phyloP scores from a whole-genome alignment of 2,329 filamentous ascomycete genomes.

The Neopestalotiopsis clavispora region DNA sequence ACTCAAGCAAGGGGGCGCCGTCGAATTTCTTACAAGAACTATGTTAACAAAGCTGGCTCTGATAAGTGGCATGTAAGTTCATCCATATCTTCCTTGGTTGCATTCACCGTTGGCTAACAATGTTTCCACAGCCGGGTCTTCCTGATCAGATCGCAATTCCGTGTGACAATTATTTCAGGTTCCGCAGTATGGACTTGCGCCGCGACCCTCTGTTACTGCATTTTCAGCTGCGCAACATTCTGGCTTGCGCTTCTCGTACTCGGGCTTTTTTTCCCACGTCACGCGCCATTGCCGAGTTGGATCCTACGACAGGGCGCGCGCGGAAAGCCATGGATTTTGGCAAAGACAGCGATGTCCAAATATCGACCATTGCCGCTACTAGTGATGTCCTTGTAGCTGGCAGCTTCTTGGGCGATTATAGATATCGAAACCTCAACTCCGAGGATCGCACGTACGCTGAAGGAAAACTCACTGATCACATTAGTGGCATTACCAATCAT shows the following conservation, averaged over 20 bases:
- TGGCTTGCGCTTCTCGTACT: constrained; percentile 60
- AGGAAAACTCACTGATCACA: constrained; percentile 52
- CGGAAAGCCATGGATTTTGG: constrained; percentile 51
- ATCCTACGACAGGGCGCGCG: constrained; percentile 52
- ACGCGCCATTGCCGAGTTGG: constrained; percentile 55
- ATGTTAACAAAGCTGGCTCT: constrained; percentile 55
- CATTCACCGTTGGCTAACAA: background rate
- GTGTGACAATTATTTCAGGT: constrained; percentile 60
- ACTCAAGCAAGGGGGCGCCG: constrained; percentile 53
- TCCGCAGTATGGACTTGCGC: constrained; percentile 60
- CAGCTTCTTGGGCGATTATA: constrained; percentile 62
- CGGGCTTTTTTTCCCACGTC: constrained; percentile 62
- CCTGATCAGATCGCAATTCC: constrained; percentile 42
- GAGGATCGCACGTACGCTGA: constrained; percentile 42
- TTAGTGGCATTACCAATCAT: constrained; percentile 68
- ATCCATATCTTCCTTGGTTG: background rate
- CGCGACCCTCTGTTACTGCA: constrained; percentile 62
- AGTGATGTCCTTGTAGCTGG: constrained; percentile 64
- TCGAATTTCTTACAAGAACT: constrained; percentile 58
- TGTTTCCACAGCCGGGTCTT: constrained; percentile 21
- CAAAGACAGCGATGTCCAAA: constrained; percentile 42
- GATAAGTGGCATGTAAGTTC: constrained; percentile 54
- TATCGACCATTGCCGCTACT: constrained; percentile 57
- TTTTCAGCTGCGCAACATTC: constrained; percentile 68
- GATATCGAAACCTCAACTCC: constrained; percentile 51